phyloP scores from a whole-genome alignment of 192 early-diverging fungal genomes.

The Pilobolus umbonatus region DNA sequence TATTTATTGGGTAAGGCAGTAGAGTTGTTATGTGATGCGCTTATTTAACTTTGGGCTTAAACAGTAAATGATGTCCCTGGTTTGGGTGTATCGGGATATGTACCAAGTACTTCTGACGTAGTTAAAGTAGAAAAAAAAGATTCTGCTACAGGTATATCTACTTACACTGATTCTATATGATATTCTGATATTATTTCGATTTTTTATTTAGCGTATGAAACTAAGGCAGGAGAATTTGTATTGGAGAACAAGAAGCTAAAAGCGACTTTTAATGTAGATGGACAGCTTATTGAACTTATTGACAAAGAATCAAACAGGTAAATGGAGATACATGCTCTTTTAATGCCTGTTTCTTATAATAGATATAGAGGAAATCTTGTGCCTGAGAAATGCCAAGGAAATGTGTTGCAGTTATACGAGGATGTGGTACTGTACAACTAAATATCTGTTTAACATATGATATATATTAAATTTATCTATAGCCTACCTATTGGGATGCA shows the following conservation, averaged over 20 bases:
- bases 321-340: neutral
- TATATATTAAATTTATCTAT: conserved; percentile 22
- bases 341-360: neutral
- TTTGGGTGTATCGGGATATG: conserved; percentile 4
- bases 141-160: neutral
- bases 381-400: conserved; percentile 48
- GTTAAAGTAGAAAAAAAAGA: neutral
- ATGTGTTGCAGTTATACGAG: conserved; percentile 80
- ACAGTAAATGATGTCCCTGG: conserved; percentile 23
- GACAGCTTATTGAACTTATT: conserved; percentile 63
- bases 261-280: conserved; percentile 65
- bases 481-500: conserved; percentile 55
- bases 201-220: conserved; percentile 11
- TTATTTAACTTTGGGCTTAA: too few species aligned
- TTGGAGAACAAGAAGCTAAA: conserved; percentile 72
- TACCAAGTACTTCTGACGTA: neutral
- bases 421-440: conserved; percentile 54
- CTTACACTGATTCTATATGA: neutral
- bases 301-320: conserved; percentile 40
- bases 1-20: conserved; percentile 42
- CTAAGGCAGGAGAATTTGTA: conserved; percentile 37
- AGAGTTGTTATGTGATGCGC: too few species aligned
- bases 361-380: conserved; percentile 48
- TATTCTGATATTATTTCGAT: neutral
- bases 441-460: conserved; percentile 33